Evolutionary conservation across 106 monocot genomes (phyloP).

Genomic region (Acorus gramineus): DNA sequence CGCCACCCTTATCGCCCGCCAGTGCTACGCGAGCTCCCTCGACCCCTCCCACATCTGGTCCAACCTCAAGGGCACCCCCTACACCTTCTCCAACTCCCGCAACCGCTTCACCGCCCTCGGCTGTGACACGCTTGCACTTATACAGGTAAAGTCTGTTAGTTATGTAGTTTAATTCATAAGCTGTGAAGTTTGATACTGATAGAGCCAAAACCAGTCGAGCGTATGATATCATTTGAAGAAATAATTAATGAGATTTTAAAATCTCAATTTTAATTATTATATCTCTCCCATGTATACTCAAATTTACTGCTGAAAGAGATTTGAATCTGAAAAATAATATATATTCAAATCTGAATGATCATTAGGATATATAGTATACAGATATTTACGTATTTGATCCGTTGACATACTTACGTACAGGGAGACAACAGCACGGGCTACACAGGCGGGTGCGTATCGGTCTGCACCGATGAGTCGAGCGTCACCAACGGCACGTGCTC

Average conservation of each 20-base stretch:
- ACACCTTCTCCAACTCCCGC: constrained; percentile 20
- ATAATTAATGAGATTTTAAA: no score
- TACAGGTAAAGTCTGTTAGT: not conserved
- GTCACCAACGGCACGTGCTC: constrained; percentile 27
- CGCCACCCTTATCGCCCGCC: constrained; percentile 2
- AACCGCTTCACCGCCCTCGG: constrained; percentile 52
- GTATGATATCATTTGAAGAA: no score
- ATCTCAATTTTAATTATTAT: no score
- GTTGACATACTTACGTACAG: not conserved
- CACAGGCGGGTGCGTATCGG: constrained; percentile 33
- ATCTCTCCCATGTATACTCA: no score
- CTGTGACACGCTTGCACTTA: constrained; percentile 38
- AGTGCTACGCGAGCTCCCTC: constrained; percentile 17
- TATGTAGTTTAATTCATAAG: no score
- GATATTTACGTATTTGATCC: constrained; percentile 3
- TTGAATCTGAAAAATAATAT: no score
- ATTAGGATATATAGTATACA: no score
- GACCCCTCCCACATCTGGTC: not conserved
- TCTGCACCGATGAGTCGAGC: constrained; percentile 5
- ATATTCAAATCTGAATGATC: no score
- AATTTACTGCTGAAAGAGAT: no score
- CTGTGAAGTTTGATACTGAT: no score
- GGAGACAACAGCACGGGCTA: not conserved
- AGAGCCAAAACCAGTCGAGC: no score
- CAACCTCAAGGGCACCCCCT: constrained; percentile 16